These are phyloP conservation scores for Furcasterigmium sp. DNA, from an alignment of 2,329 filamentous ascomycete genomes.

Conservation along the genomic window DNA sequence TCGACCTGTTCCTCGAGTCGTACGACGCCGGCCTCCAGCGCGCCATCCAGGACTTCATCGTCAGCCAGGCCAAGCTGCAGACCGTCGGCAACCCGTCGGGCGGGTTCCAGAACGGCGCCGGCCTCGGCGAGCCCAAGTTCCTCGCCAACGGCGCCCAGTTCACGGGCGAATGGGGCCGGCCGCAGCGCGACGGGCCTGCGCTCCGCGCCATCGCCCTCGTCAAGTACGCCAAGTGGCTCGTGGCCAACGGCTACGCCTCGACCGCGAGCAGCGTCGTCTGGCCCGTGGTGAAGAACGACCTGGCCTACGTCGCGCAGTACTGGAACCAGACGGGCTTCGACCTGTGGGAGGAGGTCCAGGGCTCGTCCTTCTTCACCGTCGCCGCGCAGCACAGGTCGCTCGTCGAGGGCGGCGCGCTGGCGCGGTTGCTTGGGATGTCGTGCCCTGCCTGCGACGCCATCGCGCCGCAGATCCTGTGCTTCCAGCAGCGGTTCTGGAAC, in stretches of 20 bases:
- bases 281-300: constrained; percentile 72
- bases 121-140: constrained; percentile 71
- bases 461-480: constrained; percentile 68
- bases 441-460: constrained; percentile 57
- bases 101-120: constrained; percentile 40
- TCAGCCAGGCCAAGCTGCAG: constrained; percentile 61
- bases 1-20: constrained; percentile 57
- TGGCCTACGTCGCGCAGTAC: constrained; percentile 70
- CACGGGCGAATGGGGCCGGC: constrained; percentile 66
- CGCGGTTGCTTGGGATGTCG: constrained; percentile 54
- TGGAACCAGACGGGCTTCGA: constrained; percentile 67
- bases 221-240: constrained; percentile 66
- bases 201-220: constrained; percentile 70
- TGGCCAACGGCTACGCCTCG: constrained; percentile 58
- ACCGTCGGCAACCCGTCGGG: constrained; percentile 66
- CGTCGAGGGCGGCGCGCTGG: constrained; percentile 62
- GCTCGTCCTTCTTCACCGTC: constrained; percentile 75
- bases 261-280: constrained; percentile 55
- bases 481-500: constrained; percentile 70
- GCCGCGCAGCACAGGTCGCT: constrained; percentile 65
- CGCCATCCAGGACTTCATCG: constrained; percentile 63
- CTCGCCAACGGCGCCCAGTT: constrained; percentile 58
- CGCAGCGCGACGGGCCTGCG: constrained; percentile 74
- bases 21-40: constrained; percentile 55
- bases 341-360: constrained; percentile 77